Base-by-base conservation (phyloP, 345 rosid species). In the Populus euphratica region DNA sequence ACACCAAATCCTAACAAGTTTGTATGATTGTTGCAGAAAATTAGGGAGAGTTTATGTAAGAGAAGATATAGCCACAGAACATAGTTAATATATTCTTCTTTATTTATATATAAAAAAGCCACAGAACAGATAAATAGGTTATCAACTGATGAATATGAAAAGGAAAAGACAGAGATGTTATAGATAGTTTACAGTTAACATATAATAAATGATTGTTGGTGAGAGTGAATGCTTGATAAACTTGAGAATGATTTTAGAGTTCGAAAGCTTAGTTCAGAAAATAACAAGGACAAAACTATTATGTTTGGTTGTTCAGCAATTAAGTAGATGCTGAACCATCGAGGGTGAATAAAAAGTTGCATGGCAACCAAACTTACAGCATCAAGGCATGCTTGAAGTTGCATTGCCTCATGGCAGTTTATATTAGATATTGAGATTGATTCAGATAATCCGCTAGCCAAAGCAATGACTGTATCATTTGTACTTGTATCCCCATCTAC, bases 401-500 rank as follows among this genome's bases (percentile, higher is more conserved):
- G 91, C 69, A 68, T 69, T 73, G 93, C 99, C 80, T 91, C 97
- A 0, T 75, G 50, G 83, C 86, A 82, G 80, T 88, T 77, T 70
- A 91, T 74, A 73, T 96, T 92, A 73, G 96, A 86, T 76, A 93
- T 85, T 69, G 68, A 71, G 77, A 87, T 82, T 81, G 93, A 92
- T 83, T 95, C 90, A 84, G 99, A 89, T 39, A 93, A 76, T 25
- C 99, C 94, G 72, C 98, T 96, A 21, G 96, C 97, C 85, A 96
- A 86, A 80, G 97, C 97, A 78, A 93, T 86, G 77, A 96, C 91
- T 74, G 95, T 89, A 81, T 96, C 98, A 31, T 96, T 96, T 73
- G 98, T 91, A 81, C 97, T 93, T 29, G 99, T 92, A 87, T 90
- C 98, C 50, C 99, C 98, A 86, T 96, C 98, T 74, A 96, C 98